Conservation (phyloP, 768 basidiomycete species). For the Suillus sp. region DNA sequence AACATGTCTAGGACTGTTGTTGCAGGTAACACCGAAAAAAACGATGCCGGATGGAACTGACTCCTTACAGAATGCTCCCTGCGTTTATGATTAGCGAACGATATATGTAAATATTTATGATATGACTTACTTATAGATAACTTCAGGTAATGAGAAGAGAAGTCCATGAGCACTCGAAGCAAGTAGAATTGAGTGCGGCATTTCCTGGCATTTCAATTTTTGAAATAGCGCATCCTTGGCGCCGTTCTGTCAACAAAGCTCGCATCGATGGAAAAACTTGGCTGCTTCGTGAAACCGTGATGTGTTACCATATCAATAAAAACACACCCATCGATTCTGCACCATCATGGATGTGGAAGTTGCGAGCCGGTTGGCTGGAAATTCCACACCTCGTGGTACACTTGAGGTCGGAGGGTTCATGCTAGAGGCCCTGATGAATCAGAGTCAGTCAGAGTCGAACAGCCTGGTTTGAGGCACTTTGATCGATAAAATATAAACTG, state of each 20-base stretch:
- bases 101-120: background rate
- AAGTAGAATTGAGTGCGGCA: too few relatives aligned
- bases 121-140: conserved; percentile 21
- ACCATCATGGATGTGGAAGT: background rate
- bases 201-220: too few relatives aligned
- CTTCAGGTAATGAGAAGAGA: conserved; percentile 31
- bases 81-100: background rate
- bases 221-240: too few relatives aligned
- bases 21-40: background rate
- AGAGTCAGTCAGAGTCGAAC: background rate
- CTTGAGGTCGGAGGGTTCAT: background rate
- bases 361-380: background rate
- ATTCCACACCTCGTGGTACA: background rate
- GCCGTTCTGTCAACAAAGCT: too few relatives aligned
- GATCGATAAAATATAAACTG: background rate
- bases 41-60: background rate
- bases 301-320: background rate
- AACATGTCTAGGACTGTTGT: conserved; percentile 25
- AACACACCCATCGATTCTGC: background rate
- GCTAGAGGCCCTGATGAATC: background rate
- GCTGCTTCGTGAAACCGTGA: too few relatives aligned
- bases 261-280: too few relatives aligned
- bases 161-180: conserved; percentile 25
- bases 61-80: conserved; percentile 31
- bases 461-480: background rate